Conservation (phyloP, 768 basidiomycete genomes). For the Boletus rubroflammeus region DNA sequence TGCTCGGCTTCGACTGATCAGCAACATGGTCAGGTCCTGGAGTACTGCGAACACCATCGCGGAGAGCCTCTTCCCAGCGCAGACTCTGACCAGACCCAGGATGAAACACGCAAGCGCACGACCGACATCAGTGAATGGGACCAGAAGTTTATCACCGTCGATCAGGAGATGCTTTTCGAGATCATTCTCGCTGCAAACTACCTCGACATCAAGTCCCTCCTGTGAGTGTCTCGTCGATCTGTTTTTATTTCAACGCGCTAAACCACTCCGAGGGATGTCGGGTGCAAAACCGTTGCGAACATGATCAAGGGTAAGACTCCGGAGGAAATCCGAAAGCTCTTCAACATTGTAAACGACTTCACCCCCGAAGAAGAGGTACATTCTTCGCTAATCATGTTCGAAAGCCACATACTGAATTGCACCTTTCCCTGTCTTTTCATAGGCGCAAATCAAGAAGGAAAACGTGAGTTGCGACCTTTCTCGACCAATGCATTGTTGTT, state of each 20-base stretch:
- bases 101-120: constrained; percentile 96
- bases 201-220: constrained; percentile 96
- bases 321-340: constrained; percentile 97
- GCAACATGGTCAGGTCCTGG: constrained; percentile 67
- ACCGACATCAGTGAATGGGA: constrained; percentile 99
- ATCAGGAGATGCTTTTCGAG: constrained; percentile 99
- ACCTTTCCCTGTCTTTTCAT: constrained; percentile 10
- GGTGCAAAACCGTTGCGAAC: constrained; percentile 98
- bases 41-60: constrained; percentile 99
- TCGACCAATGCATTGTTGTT: constrained; percentile 13
- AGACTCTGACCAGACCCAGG: constrained; percentile 76
- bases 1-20: constrained; percentile 4
- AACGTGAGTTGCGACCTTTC: constrained; percentile 59
- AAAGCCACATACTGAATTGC: background rate
- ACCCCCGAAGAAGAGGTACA: constrained; percentile 97
- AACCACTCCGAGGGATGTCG: constrained; percentile 70
- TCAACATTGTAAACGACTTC: constrained; percentile 98
- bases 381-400: constrained; percentile 6
- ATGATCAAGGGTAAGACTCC: constrained; percentile 99
- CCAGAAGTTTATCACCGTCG: constrained; percentile 96
- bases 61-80: constrained; percentile 91
- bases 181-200: constrained; percentile 99
- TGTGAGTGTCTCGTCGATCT: constrained; percentile 50
- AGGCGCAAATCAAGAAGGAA: constrained; percentile 99
- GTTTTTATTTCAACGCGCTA: constrained; percentile 1